Conservation (phyloP, 164 flowering plant genomes). For the Taxillus chinensis region DNA sequence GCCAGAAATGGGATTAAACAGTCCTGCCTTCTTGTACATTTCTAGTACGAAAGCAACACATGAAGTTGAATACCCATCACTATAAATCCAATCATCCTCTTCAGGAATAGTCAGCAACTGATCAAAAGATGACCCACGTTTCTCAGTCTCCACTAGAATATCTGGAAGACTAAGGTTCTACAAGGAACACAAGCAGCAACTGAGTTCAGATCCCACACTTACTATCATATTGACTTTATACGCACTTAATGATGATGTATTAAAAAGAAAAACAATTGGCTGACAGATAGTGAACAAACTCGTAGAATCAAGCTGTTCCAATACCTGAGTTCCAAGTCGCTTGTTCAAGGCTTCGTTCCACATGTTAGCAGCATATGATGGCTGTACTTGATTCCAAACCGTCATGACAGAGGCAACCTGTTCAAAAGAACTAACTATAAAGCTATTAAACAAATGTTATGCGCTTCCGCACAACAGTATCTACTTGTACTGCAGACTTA, state of each 20-base stretch:
- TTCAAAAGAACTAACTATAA: too few species aligned
- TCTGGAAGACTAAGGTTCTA: background rate
- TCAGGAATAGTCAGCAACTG: background rate
- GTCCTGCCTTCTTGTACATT: background rate
- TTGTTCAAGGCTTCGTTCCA: constrained; percentile 1
- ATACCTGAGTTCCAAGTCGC: constrained; percentile 1
- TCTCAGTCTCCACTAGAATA: background rate
- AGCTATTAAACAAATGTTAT: too few species aligned
- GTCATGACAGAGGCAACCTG: background rate
- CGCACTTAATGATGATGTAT: too few species aligned
- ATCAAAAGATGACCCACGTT: background rate
- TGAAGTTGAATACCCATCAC: background rate
- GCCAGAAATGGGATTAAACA: background rate
- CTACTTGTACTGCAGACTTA: too few species aligned
- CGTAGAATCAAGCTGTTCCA: background rate
- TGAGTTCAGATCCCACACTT: background rate
- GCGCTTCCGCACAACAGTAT: too few species aligned
- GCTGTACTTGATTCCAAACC: background rate
- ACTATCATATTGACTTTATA: too few species aligned
- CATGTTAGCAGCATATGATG: background rate
- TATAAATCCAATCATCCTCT: background rate
- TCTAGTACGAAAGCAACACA: background rate
- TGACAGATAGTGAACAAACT: background rate
- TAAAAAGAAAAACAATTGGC: background rate
- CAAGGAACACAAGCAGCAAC: background rate